These are phyloP conservation scores for Claviceps sp. DNA, from an alignment of 2,329 filamentous ascomycete genomes.

Conservation along the genomic window DNA sequence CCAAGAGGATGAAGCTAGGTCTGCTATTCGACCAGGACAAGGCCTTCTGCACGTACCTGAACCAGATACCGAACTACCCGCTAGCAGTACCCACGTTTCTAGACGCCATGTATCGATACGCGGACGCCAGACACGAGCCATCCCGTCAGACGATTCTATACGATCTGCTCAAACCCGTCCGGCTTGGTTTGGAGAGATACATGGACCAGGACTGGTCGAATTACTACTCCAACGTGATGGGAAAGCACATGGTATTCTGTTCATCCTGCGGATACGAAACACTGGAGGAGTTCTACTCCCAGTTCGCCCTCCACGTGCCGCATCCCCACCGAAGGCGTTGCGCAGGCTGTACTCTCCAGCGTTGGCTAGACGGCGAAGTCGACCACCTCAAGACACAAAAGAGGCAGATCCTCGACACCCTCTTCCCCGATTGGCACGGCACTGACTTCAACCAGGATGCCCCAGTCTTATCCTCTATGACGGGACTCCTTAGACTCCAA, in stretches of 20 bases:
- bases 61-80: slow-evolving; percentile 16
- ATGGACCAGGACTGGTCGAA: slow-evolving; percentile 10
- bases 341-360: slow-evolving; percentile 17
- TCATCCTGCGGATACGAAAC: slow-evolving; percentile 22
- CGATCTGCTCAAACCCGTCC: slow-evolving; percentile 21
- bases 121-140: neutral
- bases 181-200: slow-evolving; percentile 12
- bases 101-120: slow-evolving; percentile 19
- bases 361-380: slow-evolving; percentile 15
- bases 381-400: slow-evolving; percentile 16
- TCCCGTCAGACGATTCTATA: slow-evolving; percentile 13
- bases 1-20: slow-evolving; percentile 14
- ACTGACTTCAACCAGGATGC: slow-evolving; percentile 19
- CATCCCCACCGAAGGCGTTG: slow-evolving; percentile 13
- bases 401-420: slow-evolving; percentile 6
- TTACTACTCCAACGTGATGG: slow-evolving; percentile 16
- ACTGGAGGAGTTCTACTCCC: slow-evolving; percentile 18
- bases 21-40: slow-evolving; percentile 18
- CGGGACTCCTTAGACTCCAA: slow-evolving; percentile 11
- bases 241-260: slow-evolving; percentile 15
- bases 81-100: slow-evolving; percentile 18
- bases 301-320: neutral
- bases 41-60: slow-evolving; percentile 19
- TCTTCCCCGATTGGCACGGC: slow-evolving; percentile 16
- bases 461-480: slow-evolving; percentile 11